Evolutionary conservation across 2,329 filamentous ascomycete genomes (phyloP).

Genomic region (Colletotrichum lentis): DNA sequence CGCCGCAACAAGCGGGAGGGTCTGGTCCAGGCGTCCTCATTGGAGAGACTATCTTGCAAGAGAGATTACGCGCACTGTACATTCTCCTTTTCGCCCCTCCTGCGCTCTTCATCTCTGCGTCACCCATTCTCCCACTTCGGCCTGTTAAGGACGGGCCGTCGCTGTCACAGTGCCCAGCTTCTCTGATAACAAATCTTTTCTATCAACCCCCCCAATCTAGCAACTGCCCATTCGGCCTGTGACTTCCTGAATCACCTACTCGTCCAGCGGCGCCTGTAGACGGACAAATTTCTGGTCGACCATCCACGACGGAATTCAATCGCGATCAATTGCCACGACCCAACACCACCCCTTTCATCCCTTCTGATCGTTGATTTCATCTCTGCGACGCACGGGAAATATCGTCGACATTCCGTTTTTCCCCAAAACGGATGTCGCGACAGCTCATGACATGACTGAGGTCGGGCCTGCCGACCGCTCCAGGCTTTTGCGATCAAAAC

Average conservation of each 20-base stretch:
- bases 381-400: slow-evolving; percentile 46
- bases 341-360: slow-evolving; percentile 38
- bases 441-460: slow-evolving; percentile 75
- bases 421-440: slow-evolving; percentile 74
- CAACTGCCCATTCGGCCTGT: slow-evolving; percentile 32
- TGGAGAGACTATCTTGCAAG: slow-evolving; percentile 35
- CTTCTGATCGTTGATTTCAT: slow-evolving; percentile 43
- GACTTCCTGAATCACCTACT: slow-evolving; percentile 36
- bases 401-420: slow-evolving; percentile 62
- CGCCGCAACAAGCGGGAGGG: slow-evolving; percentile 30
- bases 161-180: slow-evolving; percentile 22
- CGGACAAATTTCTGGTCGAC: slow-evolving; percentile 38
- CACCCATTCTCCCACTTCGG: neutral
- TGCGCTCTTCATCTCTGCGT: slow-evolving; percentile 3
- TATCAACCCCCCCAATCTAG: slow-evolving; percentile 37
- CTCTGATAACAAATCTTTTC: slow-evolving; percentile 39
- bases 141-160: slow-evolving; percentile 23
- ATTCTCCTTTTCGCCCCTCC: slow-evolving; percentile 23
- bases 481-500: slow-evolving; percentile 72
- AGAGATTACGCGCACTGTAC: slow-evolving; percentile 32
- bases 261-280: slow-evolving; percentile 35
- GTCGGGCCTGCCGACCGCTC: slow-evolving; percentile 71
- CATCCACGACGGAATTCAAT: slow-evolving; percentile 39
- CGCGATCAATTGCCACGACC: slow-evolving; percentile 39
- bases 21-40: slow-evolving; percentile 31